Conservation (phyloP, 2,329 filamentous ascomycete genomes). For the Lasiodiplodia sp. region DNA sequence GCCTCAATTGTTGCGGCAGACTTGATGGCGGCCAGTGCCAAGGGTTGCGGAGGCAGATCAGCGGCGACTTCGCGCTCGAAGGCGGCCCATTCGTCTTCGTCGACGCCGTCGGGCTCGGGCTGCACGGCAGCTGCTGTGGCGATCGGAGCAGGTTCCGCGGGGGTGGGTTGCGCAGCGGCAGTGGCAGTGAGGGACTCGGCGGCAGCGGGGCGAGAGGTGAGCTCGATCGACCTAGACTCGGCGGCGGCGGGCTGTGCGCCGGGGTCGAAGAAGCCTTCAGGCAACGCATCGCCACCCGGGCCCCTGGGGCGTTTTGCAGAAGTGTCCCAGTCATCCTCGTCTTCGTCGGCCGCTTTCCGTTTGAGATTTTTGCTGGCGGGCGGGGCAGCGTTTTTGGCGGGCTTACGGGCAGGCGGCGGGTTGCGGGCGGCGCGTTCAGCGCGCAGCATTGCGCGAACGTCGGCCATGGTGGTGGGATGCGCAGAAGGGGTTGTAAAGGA, state of each 20-base stretch:
- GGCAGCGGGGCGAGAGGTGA: slow-evolving; percentile 18
- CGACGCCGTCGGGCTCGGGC: slow-evolving; percentile 36
- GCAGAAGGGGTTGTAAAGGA: neutral
- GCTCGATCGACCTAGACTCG: slow-evolving; percentile 25
- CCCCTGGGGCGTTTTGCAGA: slow-evolving; percentile 43
- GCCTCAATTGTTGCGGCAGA: slow-evolving; percentile 53
- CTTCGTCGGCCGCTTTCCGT: slow-evolving; percentile 43
- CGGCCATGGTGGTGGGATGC: slow-evolving; percentile 40
- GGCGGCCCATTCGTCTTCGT: slow-evolving; percentile 79
- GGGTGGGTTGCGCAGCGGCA: slow-evolving; percentile 13
- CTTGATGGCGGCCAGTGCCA: slow-evolving; percentile 36
- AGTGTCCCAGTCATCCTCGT: slow-evolving; percentile 43
- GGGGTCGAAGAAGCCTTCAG: slow-evolving; percentile 46
- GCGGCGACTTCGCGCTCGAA: slow-evolving; percentile 82
- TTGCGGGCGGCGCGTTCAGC: slow-evolving; percentile 47
- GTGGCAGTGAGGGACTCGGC: slow-evolving; percentile 15
- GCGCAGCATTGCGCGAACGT: slow-evolving; percentile 48
- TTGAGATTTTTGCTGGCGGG: slow-evolving; percentile 42
- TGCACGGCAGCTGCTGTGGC: slow-evolving; percentile 26
- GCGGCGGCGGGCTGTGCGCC: slow-evolving; percentile 31
- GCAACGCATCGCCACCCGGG: slow-evolving; percentile 33
- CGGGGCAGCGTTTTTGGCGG: slow-evolving; percentile 41
- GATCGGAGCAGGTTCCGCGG: slow-evolving; percentile 19
- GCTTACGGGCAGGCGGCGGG: slow-evolving; percentile 37
- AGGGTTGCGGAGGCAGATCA: slow-evolving; percentile 37